Evolutionary conservation across 306 rosid species (phyloP), one percentile per base, ranked within the genome.

Genomic region (Prosopis cineraria): DNA sequence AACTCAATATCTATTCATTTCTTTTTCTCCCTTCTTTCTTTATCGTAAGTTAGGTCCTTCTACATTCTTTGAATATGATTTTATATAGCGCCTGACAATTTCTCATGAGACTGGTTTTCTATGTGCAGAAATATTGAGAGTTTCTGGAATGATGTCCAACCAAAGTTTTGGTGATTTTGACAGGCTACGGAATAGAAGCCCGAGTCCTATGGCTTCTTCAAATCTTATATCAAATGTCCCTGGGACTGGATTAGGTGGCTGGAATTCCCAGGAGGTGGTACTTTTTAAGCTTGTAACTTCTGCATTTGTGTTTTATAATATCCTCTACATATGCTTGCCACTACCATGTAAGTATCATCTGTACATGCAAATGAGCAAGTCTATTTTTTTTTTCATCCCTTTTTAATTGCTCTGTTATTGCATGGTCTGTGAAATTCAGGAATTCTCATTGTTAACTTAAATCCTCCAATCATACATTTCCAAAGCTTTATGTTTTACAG

Each of bases 61-160:
- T 50, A 36, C 1, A 14, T 43, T 62, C 16, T 27, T 68, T 50
- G 41, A 24, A 39, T 71, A 39, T 81, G 69, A 44, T 79, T 53
- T 84, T 43, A 27, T 17, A 30, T 29, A 37, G 62, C 14, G 41
- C 70, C 40, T 70, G 25, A 66, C 12, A 41, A 13, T 81, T 85
- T 72, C 88, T 85, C 53, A 85, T 68, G 70, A 43, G 56, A 68
- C 33, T 86, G 78, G 59, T 68, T 71, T 70, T 83, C 59, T 64
- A 59, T 78, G 33, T 85, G 96, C 96, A 95, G 98, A 95, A 87
- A 95, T 95, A 80, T 80, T 95, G 70, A 90, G 93, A 73, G 97
- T 93, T 82, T 93, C 99, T 78, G 97, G 93, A 85, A 91, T 91
- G 98, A 84, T 95, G 93, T 93, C 99, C 87, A 95, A 89, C 87